phyloP scores from a whole-genome alignment of 257 asterid species.

The Parsonsia alboflavescens region DNA sequence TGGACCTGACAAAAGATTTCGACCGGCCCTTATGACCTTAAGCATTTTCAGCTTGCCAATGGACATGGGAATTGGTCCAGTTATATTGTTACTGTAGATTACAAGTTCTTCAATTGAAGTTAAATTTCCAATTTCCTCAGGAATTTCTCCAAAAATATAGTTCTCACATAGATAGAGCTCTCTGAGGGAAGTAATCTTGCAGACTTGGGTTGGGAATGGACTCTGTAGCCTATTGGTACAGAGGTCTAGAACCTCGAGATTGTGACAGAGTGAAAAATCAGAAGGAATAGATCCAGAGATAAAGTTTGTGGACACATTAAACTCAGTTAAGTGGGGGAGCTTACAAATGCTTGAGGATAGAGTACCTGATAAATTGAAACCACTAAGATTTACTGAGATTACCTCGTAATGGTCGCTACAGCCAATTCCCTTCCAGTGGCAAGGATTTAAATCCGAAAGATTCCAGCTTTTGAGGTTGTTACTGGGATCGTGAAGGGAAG shows the following conservation, averaged over 20 bases:
- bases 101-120: slow-evolving; percentile 67
- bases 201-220: slow-evolving; percentile 47
- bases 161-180: slow-evolving; percentile 72
- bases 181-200: slow-evolving; percentile 46
- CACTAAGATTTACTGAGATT: slow-evolving; percentile 42
- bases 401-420: slow-evolving; percentile 43
- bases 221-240: slow-evolving; percentile 65
- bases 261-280: slow-evolving; percentile 37
- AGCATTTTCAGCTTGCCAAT: slow-evolving; percentile 53
- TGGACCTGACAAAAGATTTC: slow-evolving; percentile 57
- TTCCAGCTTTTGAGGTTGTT: slow-evolving; percentile 66
- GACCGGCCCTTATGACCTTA: slow-evolving; percentile 60
- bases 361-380: slow-evolving; percentile 58
- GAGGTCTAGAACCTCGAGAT: slow-evolving; percentile 57
- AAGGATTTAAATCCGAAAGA: slow-evolving; percentile 42
- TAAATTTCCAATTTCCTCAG: slow-evolving; percentile 48
- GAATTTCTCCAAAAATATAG: slow-evolving; percentile 59
- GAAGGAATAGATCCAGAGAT: slow-evolving; percentile 63
- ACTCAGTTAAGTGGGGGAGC: slow-evolving; percentile 46
- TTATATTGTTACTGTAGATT: slow-evolving; percentile 70
- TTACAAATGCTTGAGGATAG: slow-evolving; percentile 52
- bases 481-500: slow-evolving; percentile 45
- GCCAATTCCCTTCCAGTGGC: slow-evolving; percentile 65
- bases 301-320: slow-evolving; percentile 61
- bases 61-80: slow-evolving; percentile 57